A percentile compares a stretch with the other conserved stretches of the same genome.
These are phyloP conservation scores for Cucurbita moschata DNA, from an alignment of 306 rosid species.

Conservation along the genomic window DNA sequence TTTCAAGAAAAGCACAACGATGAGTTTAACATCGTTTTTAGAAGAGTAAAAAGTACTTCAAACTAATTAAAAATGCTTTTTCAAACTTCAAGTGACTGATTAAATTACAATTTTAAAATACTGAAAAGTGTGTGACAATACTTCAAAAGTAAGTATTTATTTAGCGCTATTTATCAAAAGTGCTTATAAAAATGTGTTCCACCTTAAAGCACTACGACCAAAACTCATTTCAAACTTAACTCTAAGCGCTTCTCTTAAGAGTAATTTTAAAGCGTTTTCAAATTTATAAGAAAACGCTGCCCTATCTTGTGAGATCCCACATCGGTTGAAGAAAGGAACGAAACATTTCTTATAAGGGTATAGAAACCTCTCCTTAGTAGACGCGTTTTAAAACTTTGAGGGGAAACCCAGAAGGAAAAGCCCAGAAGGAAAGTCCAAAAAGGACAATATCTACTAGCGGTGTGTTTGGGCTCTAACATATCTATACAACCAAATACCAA, in stretches of 20 bases:
- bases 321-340: too few relatives aligned
- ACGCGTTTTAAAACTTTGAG: too few relatives aligned
- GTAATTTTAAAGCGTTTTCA: background rate
- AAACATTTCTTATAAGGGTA: too few relatives aligned
- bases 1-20: background rate
- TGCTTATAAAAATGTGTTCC: background rate
- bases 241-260: background rate
- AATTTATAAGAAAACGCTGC: background rate
- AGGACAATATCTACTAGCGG: too few relatives aligned
- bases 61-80: background rate
- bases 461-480: too few relatives aligned
- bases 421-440: too few relatives aligned
- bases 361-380: too few relatives aligned
- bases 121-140: background rate
- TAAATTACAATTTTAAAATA: background rate
- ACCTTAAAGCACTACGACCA: background rate
- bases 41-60: background rate
- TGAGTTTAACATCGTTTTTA: background rate
- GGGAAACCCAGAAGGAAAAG: too few relatives aligned
- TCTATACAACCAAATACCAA: background rate
- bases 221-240: background rate
- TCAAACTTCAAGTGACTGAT: background rate
- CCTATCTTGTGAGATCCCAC: background rate
- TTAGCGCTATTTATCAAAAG: background rate
- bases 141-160: background rate